phyloP scores from a whole-genome alignment of 2,329 filamentous ascomycete genomes.

The Beauveria pseudobassiana region DNA sequence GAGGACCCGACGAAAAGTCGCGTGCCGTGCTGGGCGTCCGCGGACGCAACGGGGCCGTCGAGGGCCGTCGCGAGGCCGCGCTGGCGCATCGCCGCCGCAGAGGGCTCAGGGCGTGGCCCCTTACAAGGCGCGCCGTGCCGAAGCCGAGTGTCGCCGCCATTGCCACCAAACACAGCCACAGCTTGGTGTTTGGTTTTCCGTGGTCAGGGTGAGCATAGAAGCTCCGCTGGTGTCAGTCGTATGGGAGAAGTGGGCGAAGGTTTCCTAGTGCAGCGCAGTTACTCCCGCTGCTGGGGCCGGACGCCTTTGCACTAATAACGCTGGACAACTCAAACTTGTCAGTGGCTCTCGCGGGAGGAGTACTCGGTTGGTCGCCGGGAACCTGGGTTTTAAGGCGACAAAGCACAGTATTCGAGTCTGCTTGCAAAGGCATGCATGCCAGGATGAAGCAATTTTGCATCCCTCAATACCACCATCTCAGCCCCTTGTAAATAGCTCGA shows the following conservation, averaged over 20 bases:
- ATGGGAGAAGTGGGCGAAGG: not conserved
- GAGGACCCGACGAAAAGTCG: constrained; percentile 25
- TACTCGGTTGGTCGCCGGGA: not conserved
- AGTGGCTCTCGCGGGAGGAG: not conserved
- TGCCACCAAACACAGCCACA: constrained; percentile 14
- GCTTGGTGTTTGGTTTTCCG: constrained; percentile 12
- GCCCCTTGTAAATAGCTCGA: constrained; percentile 5
- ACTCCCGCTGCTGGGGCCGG: not conserved
- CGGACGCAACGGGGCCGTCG: constrained; percentile 19
- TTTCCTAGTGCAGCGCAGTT: constrained; percentile 1
- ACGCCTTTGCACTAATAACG: not conserved
- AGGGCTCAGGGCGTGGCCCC: constrained; percentile 24
- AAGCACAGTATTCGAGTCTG: not conserved
- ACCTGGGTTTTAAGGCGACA: not conserved
- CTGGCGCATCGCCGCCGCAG: constrained; percentile 23
- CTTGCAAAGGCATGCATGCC: not conserved
- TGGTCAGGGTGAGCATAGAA: constrained; percentile 9
- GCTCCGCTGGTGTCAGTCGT: not conserved
- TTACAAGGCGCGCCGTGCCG: constrained; percentile 26
- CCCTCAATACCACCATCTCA: not conserved
- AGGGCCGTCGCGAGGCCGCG: constrained; percentile 19
- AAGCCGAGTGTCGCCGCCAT: constrained; percentile 28
- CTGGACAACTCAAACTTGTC: not conserved
- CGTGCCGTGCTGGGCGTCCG: constrained; percentile 17
- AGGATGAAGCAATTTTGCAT: constrained; percentile 2